Evolutionary conservation across 192 early-diverging fungal species (phyloP).

Genomic region (Anaeromyces robustus): DNA sequence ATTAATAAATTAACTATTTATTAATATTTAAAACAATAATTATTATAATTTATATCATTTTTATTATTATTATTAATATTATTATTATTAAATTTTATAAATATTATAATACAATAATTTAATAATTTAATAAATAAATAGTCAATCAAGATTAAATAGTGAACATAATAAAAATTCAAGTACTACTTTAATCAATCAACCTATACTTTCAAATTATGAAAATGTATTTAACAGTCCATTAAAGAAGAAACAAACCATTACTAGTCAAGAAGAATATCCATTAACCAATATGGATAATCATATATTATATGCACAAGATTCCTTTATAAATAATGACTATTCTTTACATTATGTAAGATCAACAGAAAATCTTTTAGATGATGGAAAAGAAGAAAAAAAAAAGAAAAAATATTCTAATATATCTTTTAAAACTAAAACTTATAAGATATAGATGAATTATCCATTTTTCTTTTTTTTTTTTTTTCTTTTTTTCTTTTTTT

Average conservation of each 20-base stretch:
- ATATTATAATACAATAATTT: too few species aligned
- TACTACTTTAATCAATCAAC: background rate
- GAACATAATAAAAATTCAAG: background rate
- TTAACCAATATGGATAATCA: background rate
- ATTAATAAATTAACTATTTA: too few species aligned
- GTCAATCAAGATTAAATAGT: background rate
- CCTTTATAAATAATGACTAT: background rate
- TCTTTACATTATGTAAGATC: background rate
- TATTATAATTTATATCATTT: too few species aligned
- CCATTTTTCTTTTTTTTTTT: too few species aligned
- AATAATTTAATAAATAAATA: background rate
- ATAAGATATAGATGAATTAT: too few species aligned
- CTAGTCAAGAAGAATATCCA: background rate
- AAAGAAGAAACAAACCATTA: background rate
- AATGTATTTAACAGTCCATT: background rate
- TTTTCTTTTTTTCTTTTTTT: too few species aligned
- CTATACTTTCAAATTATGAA: background rate
- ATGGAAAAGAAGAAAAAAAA: background rate
- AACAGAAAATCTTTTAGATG: background rate
- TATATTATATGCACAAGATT: background rate
- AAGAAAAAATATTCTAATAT: background rate
- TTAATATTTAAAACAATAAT: too few species aligned
- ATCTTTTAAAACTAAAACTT: too few species aligned
- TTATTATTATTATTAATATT: too few species aligned
- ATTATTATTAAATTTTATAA: too few species aligned